These are phyloP conservation scores for Phialophora chinensis DNA, from an alignment of 2,329 filamentous ascomycete species.

Conservation along the genomic window DNA sequence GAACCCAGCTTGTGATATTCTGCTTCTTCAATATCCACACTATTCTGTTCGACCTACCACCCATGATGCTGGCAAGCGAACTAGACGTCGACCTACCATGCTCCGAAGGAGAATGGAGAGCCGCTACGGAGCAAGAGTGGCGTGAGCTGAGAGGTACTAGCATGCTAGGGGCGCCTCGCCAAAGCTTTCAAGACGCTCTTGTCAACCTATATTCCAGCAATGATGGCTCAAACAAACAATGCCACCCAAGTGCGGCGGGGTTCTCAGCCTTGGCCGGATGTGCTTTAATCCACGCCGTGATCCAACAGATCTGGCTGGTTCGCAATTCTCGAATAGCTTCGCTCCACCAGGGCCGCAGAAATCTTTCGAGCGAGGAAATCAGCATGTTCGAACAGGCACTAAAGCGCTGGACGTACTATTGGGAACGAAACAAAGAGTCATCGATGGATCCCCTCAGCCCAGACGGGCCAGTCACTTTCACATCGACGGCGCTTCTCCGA, in stretches of 20 bases:
- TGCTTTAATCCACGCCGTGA: slow-evolving; percentile 8
- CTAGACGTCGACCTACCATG: slow-evolving; percentile 8
- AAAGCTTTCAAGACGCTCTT: neutral
- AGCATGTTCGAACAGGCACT: slow-evolving; percentile 6
- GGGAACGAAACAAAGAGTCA: slow-evolving; percentile 18
- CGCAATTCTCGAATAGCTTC: neutral
- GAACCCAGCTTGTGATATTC: slow-evolving; percentile 12
- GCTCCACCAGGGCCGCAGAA: neutral
- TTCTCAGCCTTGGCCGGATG: slow-evolving; percentile 12
- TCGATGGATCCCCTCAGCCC: slow-evolving; percentile 20
- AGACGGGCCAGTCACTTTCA: slow-evolving; percentile 12
- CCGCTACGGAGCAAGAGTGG: slow-evolving; percentile 1
- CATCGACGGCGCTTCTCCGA: slow-evolving; percentile 16
- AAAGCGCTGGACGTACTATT: slow-evolving; percentile 4
- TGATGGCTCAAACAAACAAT: neutral
- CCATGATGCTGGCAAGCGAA: slow-evolving; percentile 11
- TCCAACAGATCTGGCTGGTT: slow-evolving; percentile 17
- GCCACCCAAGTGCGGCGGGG: neutral
- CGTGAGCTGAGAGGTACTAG: neutral
- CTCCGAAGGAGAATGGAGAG: slow-evolving; percentile 17
- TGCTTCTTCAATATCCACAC: slow-evolving; percentile 17
- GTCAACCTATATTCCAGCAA: neutral
- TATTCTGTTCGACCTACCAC: slow-evolving; percentile 5
- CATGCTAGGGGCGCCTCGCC: neutral
- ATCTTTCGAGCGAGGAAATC: neutral